These are phyloP conservation scores for Actinomortierella ambigua DNA, from an alignment of 371 early-diverging fungal species.

Conservation along the genomic window DNA sequence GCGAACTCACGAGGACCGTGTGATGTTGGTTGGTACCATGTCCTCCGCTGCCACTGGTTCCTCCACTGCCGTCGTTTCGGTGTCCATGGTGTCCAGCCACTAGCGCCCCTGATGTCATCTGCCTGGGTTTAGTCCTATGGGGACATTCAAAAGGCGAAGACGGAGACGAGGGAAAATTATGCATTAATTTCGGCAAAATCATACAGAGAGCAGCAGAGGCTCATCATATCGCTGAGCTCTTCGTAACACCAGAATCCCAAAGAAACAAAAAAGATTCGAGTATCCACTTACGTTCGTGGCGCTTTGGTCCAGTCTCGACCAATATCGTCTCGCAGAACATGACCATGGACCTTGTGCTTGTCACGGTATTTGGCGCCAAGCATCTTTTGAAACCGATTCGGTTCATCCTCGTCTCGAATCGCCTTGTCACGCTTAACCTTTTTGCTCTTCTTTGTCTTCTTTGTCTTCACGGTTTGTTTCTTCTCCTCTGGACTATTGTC, in stretches of 20 bases:
- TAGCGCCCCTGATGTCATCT: constrained; percentile 35
- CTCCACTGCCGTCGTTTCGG: background rate
- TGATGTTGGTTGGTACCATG: constrained; percentile 1
- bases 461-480: constrained; percentile 31
- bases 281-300: background rate
- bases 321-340: no score
- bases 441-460: background rate
- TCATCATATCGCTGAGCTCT: no score
- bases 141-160: background rate
- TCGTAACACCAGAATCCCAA: no score
- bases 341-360: constrained; percentile 8
- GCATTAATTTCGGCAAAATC: no score
- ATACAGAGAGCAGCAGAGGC: no score
- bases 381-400: constrained; percentile 19
- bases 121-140: constrained; percentile 4
- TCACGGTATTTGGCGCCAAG: constrained; percentile 12
- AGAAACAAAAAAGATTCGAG: background rate
- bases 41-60: no score
- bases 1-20: constrained; percentile 30
- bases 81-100: constrained; percentile 9
- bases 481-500: constrained; percentile 10
- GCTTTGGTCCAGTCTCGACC: background rate
- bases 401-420: constrained; percentile 38
- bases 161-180: no score
- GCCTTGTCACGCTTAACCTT: constrained; percentile 17